Percentiles rank a stretch among this genome's conserved stretches.
Evolutionary conservation across 768 basidiomycete genomes (phyloP).

Genomic region (Lactifluus subvellereus): DNA sequence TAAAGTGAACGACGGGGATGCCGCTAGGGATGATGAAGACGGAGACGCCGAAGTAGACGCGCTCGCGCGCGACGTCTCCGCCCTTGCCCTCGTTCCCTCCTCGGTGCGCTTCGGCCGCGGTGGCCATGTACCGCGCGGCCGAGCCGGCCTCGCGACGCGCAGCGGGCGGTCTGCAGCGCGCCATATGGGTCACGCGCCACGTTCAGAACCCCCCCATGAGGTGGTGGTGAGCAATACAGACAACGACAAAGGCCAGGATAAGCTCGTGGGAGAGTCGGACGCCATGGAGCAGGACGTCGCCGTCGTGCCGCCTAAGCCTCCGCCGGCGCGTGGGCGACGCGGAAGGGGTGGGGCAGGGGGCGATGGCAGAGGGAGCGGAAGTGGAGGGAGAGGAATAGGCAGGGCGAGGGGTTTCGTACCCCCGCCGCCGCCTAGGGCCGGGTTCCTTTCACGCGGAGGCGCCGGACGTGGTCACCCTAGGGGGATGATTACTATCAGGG

Average conservation of each 20-base stretch:
- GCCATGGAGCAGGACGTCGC: not conserved
- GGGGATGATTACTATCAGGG: not conserved
- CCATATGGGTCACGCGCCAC: not conserved
- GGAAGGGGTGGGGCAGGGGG: conserved; percentile 12
- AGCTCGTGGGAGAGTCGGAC: conserved; percentile 1
- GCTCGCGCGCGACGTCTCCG: conserved; percentile 43
- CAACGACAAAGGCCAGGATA: not conserved
- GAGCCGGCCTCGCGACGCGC: conserved; percentile 36
- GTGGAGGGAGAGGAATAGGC: conserved; percentile 1
- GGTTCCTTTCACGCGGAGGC: conserved; percentile 13
- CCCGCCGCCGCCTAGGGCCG: conserved; percentile 16
- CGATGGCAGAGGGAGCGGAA: conserved; percentile 5
- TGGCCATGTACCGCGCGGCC: conserved; percentile 38
- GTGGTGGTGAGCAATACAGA: not conserved
- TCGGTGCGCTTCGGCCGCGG: conserved; percentile 73
- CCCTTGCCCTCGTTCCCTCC: conserved; percentile 57
- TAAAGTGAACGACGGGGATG: not conserved
- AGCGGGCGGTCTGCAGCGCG: conserved; percentile 8
- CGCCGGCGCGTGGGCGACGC: conserved; percentile 3
- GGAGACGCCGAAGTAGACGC: conserved; percentile 38
- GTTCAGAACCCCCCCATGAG: not conserved
- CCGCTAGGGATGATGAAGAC: not conserved
- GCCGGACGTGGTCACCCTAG: conserved; percentile 5
- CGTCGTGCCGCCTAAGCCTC: not conserved
- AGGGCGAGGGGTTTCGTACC: conserved; percentile 11